Base-by-base conservation (phyloP, 768 basidiomycete species). In the Cubamyces sp. region DNA sequence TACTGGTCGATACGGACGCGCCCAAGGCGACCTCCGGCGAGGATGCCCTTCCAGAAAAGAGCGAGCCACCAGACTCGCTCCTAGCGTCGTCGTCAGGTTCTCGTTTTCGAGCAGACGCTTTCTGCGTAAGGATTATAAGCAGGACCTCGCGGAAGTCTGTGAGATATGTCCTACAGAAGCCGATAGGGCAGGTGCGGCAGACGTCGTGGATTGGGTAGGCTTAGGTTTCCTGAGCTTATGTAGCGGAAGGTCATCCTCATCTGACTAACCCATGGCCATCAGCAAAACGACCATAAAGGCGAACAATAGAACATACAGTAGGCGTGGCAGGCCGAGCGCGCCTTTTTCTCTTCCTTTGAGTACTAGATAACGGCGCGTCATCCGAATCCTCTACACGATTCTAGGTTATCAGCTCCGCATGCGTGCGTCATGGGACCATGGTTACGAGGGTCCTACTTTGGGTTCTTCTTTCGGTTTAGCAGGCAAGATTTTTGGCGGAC, bases 11-110 rank as follows among this genome's bases (percentile, higher is more conserved):
- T 14, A 42, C 6, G 28, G 26, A 21, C 7, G 43, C 18, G 4
- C 50, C 47, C 7, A 57, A 50, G 3, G 64, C 60, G 16, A 65
- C 54, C 16, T 66, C 65, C 30, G 62, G 66, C 25, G 66, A 66
- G 14, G 66, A 64, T 12, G 41, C 54, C 28, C 40, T 56, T 19
- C 49, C 66, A 16, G 62, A 66, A 42, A 64, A 66, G 3, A 66
- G 52, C 5, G 66, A 66, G 4, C 62, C 66, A 15, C 52, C 62
- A 4, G 54, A 53, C n/a, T 66, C 65, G 19, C 52, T 54, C 1
- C 14, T 39, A 26, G 57, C 51, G 19, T 51, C 49, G 21, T 51
- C 16, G 15, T 51, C 49, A 6, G n/a, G 30, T 9, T 23, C 41
- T 7, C 19, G 16, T 21, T 30, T 26, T 5, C 30, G 7, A 7